Evolutionary conservation across 495 filamentous ascomycete genomes (phyloP), one percentile per base, ranked within the genome.

Genomic region (Chaetomium tenue): DNA sequence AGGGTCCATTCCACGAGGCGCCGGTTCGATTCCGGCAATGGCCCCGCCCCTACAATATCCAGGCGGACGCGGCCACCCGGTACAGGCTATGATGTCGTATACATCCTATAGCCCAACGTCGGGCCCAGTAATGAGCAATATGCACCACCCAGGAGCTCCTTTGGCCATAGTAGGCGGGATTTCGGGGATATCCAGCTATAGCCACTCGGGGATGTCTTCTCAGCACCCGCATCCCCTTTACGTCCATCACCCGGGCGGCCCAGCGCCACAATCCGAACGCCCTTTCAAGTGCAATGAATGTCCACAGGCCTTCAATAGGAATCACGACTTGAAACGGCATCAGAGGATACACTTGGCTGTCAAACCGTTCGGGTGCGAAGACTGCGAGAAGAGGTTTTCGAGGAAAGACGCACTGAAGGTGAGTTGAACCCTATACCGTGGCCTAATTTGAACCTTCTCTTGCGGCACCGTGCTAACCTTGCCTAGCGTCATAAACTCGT

Each of bases 331-430:
- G 60, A 98, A 98, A 75, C 85, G 94, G 51, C 94, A 98, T 70
- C 96, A 96, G 75, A 80, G 92, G 61, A 98, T 98, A 61, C 94
- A 98, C 76, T 77, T 98, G 54, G 90, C 92, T 0, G 90, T 98
- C 54, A 98, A 98, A 81, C 94, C 94, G 0, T 98, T 92, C 74
- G 93, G 94, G 0, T 98, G 94, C 71, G 83, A 75, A 13, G 87
- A 91, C 69, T 98, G 94, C 71, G 92, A 97, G 39, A 98, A 98
- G 85, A 94, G 91, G 75, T 98, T 98, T 69, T 96, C 91, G 22
- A 80, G 94, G 47, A 98, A 97, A 75, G 94, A 98, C 81, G 94
- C 94, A 22, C 81, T 98, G 16, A 98, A 98, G 90, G 94, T 98
- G 58, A 63, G 78, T 56, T 48, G 51, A 26, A 42, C 33, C 28